Conservation (phyloP, 1,139 yeast species). For the Lodderomyces parapsilosis region DNA sequence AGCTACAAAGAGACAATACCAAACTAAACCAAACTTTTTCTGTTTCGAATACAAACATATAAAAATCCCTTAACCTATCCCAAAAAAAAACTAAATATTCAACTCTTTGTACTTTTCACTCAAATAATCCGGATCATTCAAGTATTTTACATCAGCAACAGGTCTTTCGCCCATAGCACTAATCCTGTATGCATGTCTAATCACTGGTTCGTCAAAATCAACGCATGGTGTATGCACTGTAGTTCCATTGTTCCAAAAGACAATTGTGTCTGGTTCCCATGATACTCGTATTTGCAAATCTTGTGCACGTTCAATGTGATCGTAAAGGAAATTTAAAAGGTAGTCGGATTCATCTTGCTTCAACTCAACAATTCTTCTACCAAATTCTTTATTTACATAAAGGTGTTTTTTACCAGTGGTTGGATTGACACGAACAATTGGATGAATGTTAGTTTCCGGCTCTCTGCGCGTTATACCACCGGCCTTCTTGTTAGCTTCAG, state of each 20-base stretch:
- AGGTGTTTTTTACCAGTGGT: conserved; percentile 24
- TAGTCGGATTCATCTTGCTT: conserved; percentile 27
- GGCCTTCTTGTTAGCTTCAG: conserved; percentile 17
- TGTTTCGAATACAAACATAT: no score
- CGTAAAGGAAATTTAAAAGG: conserved; percentile 23
- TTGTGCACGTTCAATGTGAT: conserved; percentile 31
- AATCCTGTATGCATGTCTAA: conserved; percentile 24
- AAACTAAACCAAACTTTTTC: neutral
- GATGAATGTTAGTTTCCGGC: conserved; percentile 29
- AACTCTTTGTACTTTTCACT: conserved; percentile 13
- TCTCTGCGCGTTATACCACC: conserved; percentile 27
- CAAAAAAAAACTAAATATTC: conserved; percentile 5
- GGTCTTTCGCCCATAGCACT: conserved; percentile 28
- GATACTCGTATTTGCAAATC: conserved; percentile 57
- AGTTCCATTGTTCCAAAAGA: conserved; percentile 26
- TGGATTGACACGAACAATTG: conserved; percentile 28
- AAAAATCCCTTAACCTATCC: neutral
- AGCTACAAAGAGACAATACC: neutral
- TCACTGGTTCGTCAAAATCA: conserved; percentile 23
- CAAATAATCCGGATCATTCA: conserved; percentile 18
- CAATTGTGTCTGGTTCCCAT: conserved; percentile 49
- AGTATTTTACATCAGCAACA: conserved; percentile 20
- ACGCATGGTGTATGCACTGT: conserved; percentile 24
- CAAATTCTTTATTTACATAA: conserved; percentile 26
- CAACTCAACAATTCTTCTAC: conserved; percentile 25